Evolutionary conservation across 768 basidiomycete species (phyloP).

Genomic region (Trametes elegans): DNA sequence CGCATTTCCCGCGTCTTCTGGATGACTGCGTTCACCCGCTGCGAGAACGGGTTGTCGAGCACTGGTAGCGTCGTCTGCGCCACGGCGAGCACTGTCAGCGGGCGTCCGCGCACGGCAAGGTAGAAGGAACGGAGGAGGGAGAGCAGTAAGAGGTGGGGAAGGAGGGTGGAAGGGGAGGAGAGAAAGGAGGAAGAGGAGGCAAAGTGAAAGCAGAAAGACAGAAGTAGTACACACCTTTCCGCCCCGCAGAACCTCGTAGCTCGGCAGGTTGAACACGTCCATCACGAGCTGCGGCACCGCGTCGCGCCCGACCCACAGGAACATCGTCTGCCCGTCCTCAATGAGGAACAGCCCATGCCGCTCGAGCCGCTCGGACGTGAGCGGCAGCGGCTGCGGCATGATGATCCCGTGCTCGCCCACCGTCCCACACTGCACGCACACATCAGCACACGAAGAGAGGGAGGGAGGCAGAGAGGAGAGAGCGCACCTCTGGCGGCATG

Average conservation of each 20-base stretch:
- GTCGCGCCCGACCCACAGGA: slow-evolving; percentile 98
- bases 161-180: not conserved
- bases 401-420: slow-evolving; percentile 88
- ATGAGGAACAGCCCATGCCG: slow-evolving; percentile 95
- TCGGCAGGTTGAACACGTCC: slow-evolving; percentile 92
- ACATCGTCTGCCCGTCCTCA: slow-evolving; percentile 96
- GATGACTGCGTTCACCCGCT: slow-evolving; percentile 89
- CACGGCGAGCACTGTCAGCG: not conserved
- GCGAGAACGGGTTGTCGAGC: slow-evolving; percentile 93
- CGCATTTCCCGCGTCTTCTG: slow-evolving; percentile 95
- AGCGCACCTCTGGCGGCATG: slow-evolving; percentile 84
- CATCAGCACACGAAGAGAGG: slow-evolving; percentile 6
- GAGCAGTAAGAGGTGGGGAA: too few species aligned
- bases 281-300: slow-evolving; percentile 92
- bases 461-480: not conserved
- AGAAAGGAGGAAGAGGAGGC: not conserved
- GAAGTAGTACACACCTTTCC: slow-evolving; percentile 67
- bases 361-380: slow-evolving; percentile 94
- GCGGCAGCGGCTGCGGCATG: slow-evolving; percentile 82
- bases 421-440: slow-evolving; percentile 70
- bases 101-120: too few species aligned
- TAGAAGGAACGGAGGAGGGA: not conserved
- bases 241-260: slow-evolving; percentile 84
- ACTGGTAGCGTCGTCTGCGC: slow-evolving; percentile 79
- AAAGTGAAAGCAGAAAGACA: not conserved